Conservation (phyloP, 108 stramenopile species). For the Cyclotella choctawhatcheeana region DNA sequence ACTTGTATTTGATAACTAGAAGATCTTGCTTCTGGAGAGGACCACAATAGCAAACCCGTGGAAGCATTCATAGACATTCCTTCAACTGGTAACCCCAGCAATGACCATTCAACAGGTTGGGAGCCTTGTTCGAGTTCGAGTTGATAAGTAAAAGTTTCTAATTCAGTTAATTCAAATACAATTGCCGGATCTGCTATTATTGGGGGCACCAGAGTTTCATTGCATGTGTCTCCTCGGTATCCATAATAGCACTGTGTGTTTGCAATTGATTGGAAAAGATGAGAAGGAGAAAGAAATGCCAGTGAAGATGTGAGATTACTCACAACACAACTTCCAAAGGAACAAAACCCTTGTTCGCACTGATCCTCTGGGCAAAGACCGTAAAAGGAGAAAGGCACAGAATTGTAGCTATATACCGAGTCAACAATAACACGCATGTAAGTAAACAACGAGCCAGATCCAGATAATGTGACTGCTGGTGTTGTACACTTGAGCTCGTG, state of each 20-base stretch:
- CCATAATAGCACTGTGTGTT: constrained; percentile 20
- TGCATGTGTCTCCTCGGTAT: constrained; percentile 15
- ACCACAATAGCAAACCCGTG: constrained; percentile 23
- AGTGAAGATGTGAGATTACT: too few relatives aligned
- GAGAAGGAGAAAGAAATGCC: too few relatives aligned
- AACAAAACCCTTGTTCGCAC: constrained; percentile 33
- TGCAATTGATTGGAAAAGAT: too few relatives aligned
- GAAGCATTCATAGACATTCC: constrained; percentile 16
- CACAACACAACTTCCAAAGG: constrained; percentile 39
- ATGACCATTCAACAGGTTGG: constrained; percentile 23
- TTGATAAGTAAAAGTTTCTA: constrained; percentile 22
- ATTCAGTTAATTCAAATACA: constrained; percentile 26
- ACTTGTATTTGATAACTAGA: constrained; percentile 1
- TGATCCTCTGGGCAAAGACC: constrained; percentile 25
- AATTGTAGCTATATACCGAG: constrained; percentile 23
- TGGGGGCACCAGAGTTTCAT: constrained; percentile 27
- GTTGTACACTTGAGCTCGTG: too few relatives aligned
- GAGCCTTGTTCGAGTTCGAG: constrained; percentile 25
- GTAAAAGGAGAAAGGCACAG: constrained; percentile 33
- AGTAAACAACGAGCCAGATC: constrained; percentile 12
- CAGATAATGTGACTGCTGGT: constrained; percentile 18
- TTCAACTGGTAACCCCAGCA: constrained; percentile 15
- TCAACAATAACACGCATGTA: constrained; percentile 16
- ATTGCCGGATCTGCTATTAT: constrained; percentile 3
- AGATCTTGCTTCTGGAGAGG: constrained; percentile 5